A percentile compares a stretch with the other conserved stretches of the same genome.
phyloP scores from a whole-genome alignment of 2,329 filamentous ascomycete species.

The Cercospora sesami region DNA sequence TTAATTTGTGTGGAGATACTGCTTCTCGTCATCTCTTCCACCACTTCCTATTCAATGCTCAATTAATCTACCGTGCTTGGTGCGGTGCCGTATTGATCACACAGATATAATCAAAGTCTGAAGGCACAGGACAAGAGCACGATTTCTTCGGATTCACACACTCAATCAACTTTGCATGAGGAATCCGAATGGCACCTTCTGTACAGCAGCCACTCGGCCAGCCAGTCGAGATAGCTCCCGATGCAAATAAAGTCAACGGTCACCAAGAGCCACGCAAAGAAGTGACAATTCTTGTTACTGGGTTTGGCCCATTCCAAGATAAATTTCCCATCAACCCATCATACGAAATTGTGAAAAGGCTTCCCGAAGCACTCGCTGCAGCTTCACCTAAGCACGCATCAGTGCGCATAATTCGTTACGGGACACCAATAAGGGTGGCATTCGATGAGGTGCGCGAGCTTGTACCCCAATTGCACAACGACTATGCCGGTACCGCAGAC shows the following conservation, averaged over 20 bases:
- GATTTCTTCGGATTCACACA: background rate
- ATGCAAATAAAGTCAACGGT: background rate
- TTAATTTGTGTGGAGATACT: background rate
- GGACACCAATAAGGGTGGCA: slow-evolving; percentile 66
- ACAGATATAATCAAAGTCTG: background rate
- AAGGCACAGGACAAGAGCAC: background rate
- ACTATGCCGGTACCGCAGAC: slow-evolving; percentile 56
- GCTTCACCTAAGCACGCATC: slow-evolving; percentile 38
- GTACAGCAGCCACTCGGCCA: slow-evolving; percentile 14
- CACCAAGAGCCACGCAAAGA: slow-evolving; percentile 14
- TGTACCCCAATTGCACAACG: slow-evolving; percentile 63
- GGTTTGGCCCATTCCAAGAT: slow-evolving; percentile 64
- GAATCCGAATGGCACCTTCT: slow-evolving; percentile 20
- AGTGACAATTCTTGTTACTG: slow-evolving; percentile 50
- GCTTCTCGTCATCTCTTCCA: background rate
- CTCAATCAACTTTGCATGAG: background rate
- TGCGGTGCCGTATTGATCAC: background rate
- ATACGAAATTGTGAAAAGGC: slow-evolving; percentile 69
- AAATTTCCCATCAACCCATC: slow-evolving; percentile 72
- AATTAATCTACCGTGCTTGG: background rate
- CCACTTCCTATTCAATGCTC: background rate
- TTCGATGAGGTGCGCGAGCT: slow-evolving; percentile 66
- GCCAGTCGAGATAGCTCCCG: background rate
- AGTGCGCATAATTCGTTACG: slow-evolving; percentile 65
- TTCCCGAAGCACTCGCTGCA: slow-evolving; percentile 64